Evolutionary conservation across 225 moss, liverwort and hornwort genomes (phyloP).

Genomic region (Marchantia polymorpha): DNA sequence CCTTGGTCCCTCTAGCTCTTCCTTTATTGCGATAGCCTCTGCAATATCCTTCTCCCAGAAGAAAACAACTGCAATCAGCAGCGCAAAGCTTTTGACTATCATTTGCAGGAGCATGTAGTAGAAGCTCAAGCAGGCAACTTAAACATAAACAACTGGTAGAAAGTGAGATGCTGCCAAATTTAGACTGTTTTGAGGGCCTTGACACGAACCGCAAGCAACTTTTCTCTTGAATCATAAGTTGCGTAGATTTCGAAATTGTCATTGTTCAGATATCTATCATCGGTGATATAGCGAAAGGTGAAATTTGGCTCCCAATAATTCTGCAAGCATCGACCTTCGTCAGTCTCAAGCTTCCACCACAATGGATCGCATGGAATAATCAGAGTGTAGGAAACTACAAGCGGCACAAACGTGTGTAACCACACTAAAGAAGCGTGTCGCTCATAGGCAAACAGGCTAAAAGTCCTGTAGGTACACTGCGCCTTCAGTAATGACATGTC

Average conservation of each 20-base stretch:
- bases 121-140: neutral
- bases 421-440: no score
- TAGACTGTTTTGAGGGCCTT: neutral
- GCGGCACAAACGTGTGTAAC: no score
- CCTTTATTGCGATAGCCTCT: slow-evolving; percentile 42
- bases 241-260: slow-evolving; percentile 51
- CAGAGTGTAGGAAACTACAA: no score
- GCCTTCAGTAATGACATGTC: no score
- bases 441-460: no score
- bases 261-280: slow-evolving; percentile 45
- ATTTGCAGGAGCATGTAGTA: neutral
- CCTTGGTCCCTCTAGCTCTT: slow-evolving; percentile 45
- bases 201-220: slow-evolving; percentile 38
- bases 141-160: neutral
- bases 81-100: neutral
- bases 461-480: no score
- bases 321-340: slow-evolving; percentile 23
- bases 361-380: neutral
- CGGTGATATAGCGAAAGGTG: slow-evolving; percentile 43
- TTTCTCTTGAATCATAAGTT: slow-evolving; percentile 44
- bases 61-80: neutral
- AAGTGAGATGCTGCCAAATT: neutral
- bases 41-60: slow-evolving; percentile 41
- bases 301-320: slow-evolving; percentile 50
- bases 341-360: neutral